Evolutionary conservation across 345 rosid genomes (phyloP).

Genomic region (Kandelia obovata): DNA sequence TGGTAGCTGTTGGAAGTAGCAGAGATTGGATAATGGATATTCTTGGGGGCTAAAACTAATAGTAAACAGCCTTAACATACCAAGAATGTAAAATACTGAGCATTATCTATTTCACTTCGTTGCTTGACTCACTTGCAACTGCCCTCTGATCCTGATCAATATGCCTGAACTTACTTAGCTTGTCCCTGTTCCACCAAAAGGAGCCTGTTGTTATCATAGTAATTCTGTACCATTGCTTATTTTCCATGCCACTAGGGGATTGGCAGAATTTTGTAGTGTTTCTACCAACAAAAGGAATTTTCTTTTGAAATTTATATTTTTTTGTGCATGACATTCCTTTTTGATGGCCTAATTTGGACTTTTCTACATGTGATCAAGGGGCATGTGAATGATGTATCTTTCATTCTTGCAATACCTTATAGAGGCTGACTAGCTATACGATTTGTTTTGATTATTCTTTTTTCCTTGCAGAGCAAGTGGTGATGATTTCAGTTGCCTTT

Average conservation of each 20-base stretch:
- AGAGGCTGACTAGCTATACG: slow-evolving; percentile 7
- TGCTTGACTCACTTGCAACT: too few species aligned
- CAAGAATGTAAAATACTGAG: too few species aligned
- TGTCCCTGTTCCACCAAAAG: too few species aligned
- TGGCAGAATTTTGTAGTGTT: too few species aligned
- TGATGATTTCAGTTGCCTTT: slow-evolving; percentile 87
- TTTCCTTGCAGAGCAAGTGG: slow-evolving; percentile 73
- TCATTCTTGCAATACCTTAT: slow-evolving; percentile 6
- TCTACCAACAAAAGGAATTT: background rate
- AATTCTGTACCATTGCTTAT: too few species aligned
- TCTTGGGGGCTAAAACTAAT: too few species aligned
- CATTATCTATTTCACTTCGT: too few species aligned
- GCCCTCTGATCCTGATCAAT: background rate
- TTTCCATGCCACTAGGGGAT: too few species aligned
- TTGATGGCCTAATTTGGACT: background rate
- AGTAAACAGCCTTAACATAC: too few species aligned
- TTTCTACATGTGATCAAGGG: background rate
- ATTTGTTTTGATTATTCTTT: slow-evolving; percentile 21
- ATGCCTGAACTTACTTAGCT: background rate
- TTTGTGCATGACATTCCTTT: background rate
- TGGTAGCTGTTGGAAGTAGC: too few species aligned
- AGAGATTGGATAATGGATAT: too few species aligned
- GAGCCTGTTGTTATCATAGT: too few species aligned
- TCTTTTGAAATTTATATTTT: background rate
- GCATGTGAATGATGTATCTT: background rate